Evolutionary conservation across 192 early-diverging fungal genomes (phyloP).

Genomic region (Entophlyctis luteolus): DNA sequence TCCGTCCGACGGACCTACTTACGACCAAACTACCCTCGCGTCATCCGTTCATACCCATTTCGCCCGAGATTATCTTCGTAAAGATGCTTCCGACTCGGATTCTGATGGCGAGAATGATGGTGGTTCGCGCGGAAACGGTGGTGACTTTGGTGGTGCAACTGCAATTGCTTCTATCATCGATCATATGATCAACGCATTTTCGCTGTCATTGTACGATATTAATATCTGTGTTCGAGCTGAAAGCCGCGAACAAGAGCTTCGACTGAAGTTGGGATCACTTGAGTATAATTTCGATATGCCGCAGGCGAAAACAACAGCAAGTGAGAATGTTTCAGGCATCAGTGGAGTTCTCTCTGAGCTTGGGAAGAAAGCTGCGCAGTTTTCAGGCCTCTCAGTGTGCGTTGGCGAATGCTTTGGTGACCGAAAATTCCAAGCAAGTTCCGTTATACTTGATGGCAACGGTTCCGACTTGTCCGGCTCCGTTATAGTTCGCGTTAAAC

Average conservation of each 20-base stretch:
- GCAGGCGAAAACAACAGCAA: neutral
- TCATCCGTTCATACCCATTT: neutral
- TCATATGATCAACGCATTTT: neutral
- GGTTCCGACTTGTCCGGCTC: neutral
- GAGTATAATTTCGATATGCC: neutral
- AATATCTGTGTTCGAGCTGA: neutral
- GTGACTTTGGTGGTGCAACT: neutral
- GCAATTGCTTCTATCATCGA: neutral
- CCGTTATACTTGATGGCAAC: neutral
- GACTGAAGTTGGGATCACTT: neutral
- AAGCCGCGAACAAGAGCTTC: too few species aligned
- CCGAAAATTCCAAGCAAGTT: neutral
- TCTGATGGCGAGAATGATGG: neutral
- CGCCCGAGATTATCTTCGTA: conserved; percentile 1
- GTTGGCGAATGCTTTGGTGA: neutral
- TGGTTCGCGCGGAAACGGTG: neutral
- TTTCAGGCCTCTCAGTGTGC: neutral
- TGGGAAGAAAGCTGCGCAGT: neutral
- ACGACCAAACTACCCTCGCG: too few species aligned
- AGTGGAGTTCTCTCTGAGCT: conserved; percentile 1
- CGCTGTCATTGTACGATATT: neutral
- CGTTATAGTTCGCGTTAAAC: conserved; percentile 1
- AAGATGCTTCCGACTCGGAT: neutral
- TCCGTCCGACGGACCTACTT: too few species aligned
- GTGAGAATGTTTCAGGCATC: neutral